These are phyloP conservation scores for Rhodotorula sp. DNA, from an alignment of 1,284 basidiomycete genomes.

Conservation along the genomic window DNA sequence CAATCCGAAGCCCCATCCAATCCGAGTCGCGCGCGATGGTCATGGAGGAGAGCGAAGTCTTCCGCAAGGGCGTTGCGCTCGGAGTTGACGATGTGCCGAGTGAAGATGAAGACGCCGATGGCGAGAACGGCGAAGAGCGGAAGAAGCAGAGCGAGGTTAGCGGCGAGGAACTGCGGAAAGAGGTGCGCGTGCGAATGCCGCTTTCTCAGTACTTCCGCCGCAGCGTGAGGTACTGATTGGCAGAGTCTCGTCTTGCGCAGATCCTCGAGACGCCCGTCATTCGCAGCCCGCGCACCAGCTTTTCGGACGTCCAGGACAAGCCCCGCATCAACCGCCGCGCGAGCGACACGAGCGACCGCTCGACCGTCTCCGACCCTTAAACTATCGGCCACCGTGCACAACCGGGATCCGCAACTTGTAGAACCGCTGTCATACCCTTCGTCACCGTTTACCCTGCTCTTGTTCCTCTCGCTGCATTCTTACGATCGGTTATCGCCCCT, in stretches of 20 bases:
- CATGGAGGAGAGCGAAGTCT: slow-evolving; percentile 65
- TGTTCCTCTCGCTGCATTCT: too few relatives aligned
- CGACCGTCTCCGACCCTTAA: too few relatives aligned
- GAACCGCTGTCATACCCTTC: too few relatives aligned
- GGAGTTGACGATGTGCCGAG: slow-evolving; percentile 57
- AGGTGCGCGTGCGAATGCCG: slow-evolving; percentile 54
- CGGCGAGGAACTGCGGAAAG: slow-evolving; percentile 59
- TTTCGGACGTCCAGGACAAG: neutral
- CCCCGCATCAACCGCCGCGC: neutral
- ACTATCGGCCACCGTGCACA: too few relatives aligned
- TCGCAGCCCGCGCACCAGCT: slow-evolving; percentile 3
- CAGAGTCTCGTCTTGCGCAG: neutral
- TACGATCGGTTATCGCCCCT: too few relatives aligned
- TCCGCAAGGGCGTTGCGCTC: slow-evolving; percentile 76
- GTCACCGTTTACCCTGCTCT: too few relatives aligned
- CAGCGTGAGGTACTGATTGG: too few relatives aligned
- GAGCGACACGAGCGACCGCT: too few relatives aligned
- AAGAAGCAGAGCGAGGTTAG: slow-evolving; percentile 77
- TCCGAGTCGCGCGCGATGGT: slow-evolving; percentile 41
- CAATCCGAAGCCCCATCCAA: slow-evolving; percentile 39
- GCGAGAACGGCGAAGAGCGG: slow-evolving; percentile 55
- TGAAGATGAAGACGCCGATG: slow-evolving; percentile 65
- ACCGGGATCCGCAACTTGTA: too few relatives aligned
- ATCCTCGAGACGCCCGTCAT: slow-evolving; percentile 8
- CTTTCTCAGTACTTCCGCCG: too few relatives aligned